Conservation (phyloP, 495 filamentous ascomycete species). For the Annulohypoxylon bovei region DNA sequence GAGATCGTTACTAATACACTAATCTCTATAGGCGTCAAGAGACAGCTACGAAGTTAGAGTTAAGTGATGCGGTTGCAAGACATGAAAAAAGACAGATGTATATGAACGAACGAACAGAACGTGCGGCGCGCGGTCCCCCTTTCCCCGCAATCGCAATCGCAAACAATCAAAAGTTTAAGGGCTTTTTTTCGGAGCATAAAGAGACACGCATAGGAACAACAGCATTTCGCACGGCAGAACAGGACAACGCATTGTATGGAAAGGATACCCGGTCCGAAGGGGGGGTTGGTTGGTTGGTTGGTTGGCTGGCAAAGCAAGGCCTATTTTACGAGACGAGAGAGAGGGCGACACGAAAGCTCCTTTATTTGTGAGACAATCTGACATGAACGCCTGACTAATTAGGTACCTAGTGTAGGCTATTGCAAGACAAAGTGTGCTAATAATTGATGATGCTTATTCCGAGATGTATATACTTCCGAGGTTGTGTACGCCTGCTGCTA, state of each 20-base stretch:
- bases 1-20: not conserved
- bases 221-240: constrained; percentile 26
- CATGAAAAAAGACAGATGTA: constrained; percentile 1
- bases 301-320: not conserved
- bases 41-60: not conserved
- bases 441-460: constrained; percentile 13
- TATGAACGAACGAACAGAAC: constrained; percentile 8
- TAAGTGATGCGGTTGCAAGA: not conserved
- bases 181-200: constrained; percentile 32
- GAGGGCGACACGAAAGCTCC: not conserved
- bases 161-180: constrained; percentile 4
- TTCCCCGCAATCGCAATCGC: not conserved
- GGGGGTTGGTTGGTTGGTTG: too few species aligned
- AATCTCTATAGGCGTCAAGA: not conserved
- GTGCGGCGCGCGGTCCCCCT: not conserved
- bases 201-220: constrained; percentile 13
- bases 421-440: constrained; percentile 21
- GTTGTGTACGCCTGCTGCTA: not conserved
- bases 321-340: not conserved
- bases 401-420: constrained; percentile 23
- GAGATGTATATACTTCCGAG: not conserved
- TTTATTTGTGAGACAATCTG: not conserved
- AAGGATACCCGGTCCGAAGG: constrained; percentile 27
- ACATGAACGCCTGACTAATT: constrained; percentile 7
- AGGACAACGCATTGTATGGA: constrained; percentile 30